A percentile compares a stretch with the other conserved stretches of the same genome.
Conservation (phyloP, 192 early-diverging fungal species). For the Coemansia sp. region DNA sequence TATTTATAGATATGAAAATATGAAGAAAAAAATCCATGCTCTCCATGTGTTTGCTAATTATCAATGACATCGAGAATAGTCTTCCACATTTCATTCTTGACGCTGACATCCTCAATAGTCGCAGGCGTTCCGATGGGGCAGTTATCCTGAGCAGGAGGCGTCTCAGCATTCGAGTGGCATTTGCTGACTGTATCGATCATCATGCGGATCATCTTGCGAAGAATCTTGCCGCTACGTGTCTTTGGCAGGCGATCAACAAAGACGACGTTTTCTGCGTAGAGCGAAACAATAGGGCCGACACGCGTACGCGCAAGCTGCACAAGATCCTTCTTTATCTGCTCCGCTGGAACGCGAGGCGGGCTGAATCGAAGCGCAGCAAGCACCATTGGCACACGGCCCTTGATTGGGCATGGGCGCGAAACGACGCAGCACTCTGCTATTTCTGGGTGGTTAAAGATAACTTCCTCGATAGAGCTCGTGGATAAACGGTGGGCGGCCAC, state of each 20-base stretch:
- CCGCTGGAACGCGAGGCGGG: neutral
- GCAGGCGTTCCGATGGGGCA: constrained; percentile 62
- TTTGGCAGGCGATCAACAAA: constrained; percentile 76
- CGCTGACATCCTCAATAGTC: constrained; percentile 77
- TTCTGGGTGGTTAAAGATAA: constrained; percentile 62
- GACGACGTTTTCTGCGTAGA: constrained; percentile 64
- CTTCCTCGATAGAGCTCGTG: constrained; percentile 75
- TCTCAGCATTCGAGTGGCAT: neutral
- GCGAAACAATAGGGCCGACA: constrained; percentile 81
- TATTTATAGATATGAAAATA: neutral
- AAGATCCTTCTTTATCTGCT: constrained; percentile 54
- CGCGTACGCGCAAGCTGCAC: constrained; percentile 61
- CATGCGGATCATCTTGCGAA: constrained; percentile 72
- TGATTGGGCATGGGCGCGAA: constrained; percentile 62
- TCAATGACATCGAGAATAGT: constrained; percentile 14
- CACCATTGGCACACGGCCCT: constrained; percentile 69
- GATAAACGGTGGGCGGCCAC: constrained; percentile 83
- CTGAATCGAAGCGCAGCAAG: constrained; percentile 55
- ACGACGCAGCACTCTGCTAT: constrained; percentile 73
- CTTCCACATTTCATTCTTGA: constrained; percentile 54
- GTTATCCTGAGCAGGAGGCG: constrained; percentile 43
- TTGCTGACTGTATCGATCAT: constrained; percentile 61
- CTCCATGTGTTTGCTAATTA: neutral
- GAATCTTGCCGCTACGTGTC: constrained; percentile 81
- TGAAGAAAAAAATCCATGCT: neutral